phyloP scores from a whole-genome alignment of 2,329 filamentous ascomycete species.

The Stagonosporopsis tanaceti region DNA sequence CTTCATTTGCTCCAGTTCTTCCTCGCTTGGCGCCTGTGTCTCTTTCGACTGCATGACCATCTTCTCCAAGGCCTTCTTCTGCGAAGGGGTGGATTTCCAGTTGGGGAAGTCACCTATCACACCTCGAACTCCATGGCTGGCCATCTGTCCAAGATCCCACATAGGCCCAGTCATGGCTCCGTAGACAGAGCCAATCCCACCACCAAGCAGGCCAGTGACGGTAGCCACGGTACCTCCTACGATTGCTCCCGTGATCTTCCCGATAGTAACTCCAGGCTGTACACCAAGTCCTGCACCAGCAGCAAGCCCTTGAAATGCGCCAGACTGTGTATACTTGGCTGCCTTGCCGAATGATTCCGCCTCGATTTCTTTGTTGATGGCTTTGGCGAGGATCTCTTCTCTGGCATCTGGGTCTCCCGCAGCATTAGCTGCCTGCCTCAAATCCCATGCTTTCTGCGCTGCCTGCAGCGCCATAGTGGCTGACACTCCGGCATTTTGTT shows the following conservation, averaged over 20 bases:
- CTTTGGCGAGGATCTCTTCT: slow-evolving; percentile 50
- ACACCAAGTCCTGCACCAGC: slow-evolving; percentile 51
- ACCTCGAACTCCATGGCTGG: slow-evolving; percentile 44
- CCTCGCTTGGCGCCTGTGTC: slow-evolving; percentile 41
- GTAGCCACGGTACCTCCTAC: slow-evolving; percentile 46
- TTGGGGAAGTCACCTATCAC: slow-evolving; percentile 48
- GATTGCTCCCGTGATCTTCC: slow-evolving; percentile 47
- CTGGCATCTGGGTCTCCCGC: slow-evolving; percentile 50
- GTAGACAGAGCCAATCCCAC: slow-evolving; percentile 47
- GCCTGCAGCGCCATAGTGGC: slow-evolving; percentile 50
- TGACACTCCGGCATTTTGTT: slow-evolving; percentile 50
- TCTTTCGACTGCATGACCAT: slow-evolving; percentile 49
- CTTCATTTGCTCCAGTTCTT: slow-evolving; percentile 48
- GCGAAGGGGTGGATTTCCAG: slow-evolving; percentile 44
- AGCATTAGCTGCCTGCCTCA: slow-evolving; percentile 51
- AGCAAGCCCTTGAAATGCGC: slow-evolving; percentile 51
- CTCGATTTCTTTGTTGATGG: slow-evolving; percentile 53
- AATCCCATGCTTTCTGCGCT: slow-evolving; percentile 49
- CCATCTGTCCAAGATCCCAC: slow-evolving; percentile 48
- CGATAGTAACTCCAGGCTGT: slow-evolving; percentile 45
- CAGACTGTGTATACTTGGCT: slow-evolving; percentile 51
- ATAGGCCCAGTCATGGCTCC: slow-evolving; percentile 48
- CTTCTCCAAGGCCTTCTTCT: slow-evolving; percentile 48
- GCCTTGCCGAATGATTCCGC: slow-evolving; percentile 53
- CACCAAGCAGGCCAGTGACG: slow-evolving; percentile 46